Percentiles rank a stretch among this genome's conserved stretches.
phyloP scores from a whole-genome alignment of 352 stramenopile species.

The Hyphochytrium catenoides region DNA sequence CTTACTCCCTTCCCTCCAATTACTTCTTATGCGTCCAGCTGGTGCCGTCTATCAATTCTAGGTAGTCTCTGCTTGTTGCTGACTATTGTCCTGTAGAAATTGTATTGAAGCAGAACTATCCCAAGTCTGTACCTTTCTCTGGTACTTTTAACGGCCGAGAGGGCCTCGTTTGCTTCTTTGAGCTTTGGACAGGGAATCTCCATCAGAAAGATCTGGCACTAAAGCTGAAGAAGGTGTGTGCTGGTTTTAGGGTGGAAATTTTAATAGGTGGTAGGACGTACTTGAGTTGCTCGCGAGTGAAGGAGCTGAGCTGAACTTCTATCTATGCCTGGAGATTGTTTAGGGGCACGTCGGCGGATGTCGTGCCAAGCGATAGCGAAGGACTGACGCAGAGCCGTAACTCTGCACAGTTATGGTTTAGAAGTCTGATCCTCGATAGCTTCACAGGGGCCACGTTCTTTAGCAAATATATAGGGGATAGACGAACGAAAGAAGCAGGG shows the following conservation, averaged over 20 bases:
- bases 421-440: no score
- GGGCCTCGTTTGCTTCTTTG: slow-evolving; percentile 43
- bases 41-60: no score
- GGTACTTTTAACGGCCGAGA: slow-evolving; percentile 61
- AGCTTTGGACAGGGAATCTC: slow-evolving; percentile 40
- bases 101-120: slow-evolving; percentile 52
- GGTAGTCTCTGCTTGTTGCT: background rate
- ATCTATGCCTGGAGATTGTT: slow-evolving; percentile 49
- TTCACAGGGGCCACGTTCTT: no score
- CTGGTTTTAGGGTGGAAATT: slow-evolving; percentile 30
- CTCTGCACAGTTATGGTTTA: no score
- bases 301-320: no score
- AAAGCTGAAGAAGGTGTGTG: slow-evolving; percentile 26
- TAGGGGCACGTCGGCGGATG: slow-evolving; percentile 40
- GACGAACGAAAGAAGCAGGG: no score
- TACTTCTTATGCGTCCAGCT: no score
- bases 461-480: no score
- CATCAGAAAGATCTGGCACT: slow-evolving; percentile 47
- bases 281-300: slow-evolving; percentile 48
- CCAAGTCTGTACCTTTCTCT: slow-evolving; percentile 39
- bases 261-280: slow-evolving; percentile 43
- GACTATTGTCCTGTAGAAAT: slow-evolving; percentile 17
- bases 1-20: no score
- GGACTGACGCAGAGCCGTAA: no score
- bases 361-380: no score